Evolutionary conservation across 202 grass and related monocot species (phyloP).

Genomic region (Schoenoplectus triqueter): DNA sequence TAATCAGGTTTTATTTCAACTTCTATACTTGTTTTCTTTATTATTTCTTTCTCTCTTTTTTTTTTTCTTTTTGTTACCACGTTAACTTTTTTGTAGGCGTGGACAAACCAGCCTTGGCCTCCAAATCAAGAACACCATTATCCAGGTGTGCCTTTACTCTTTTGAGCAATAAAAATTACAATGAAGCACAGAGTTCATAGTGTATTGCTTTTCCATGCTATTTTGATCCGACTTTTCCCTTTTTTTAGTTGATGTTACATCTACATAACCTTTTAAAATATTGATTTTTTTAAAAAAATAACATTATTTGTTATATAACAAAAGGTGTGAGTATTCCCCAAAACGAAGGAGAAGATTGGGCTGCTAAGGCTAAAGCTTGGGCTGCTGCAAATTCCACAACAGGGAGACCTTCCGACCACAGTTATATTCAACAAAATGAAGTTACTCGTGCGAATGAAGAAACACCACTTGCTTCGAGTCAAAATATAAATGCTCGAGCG

Average conservation of each 20-base stretch:
- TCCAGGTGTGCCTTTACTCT: slow-evolving; percentile 34
- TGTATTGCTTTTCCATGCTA: neutral
- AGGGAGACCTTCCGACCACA: slow-evolving; percentile 39
- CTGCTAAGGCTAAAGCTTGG: slow-evolving; percentile 57
- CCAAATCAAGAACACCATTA: slow-evolving; percentile 48
- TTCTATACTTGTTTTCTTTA: neutral
- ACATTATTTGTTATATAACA: neutral
- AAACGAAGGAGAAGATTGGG: slow-evolving; percentile 54
- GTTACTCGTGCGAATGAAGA: slow-evolving; percentile 40
- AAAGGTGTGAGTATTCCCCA: slow-evolving; percentile 41
- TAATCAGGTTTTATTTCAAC: slow-evolving; percentile 27
- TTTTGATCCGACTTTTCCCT: neutral
- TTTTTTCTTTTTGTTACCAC: neutral
- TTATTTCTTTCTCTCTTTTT: neutral
- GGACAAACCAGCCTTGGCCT: slow-evolving; percentile 42
- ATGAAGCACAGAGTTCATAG: neutral
- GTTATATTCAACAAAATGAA: slow-evolving; percentile 46
- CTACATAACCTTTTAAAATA: neutral
- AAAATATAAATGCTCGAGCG: slow-evolving; percentile 32
- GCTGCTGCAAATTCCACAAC: slow-evolving; percentile 46
- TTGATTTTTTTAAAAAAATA: neutral
- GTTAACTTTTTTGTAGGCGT: slow-evolving; percentile 35
- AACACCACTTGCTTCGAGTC: slow-evolving; percentile 29
- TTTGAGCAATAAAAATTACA: neutral
- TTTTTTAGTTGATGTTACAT: neutral